Conservation (phyloP, 2,329 filamentous ascomycete genomes). For the Apiospora rasikravindrae region DNA sequence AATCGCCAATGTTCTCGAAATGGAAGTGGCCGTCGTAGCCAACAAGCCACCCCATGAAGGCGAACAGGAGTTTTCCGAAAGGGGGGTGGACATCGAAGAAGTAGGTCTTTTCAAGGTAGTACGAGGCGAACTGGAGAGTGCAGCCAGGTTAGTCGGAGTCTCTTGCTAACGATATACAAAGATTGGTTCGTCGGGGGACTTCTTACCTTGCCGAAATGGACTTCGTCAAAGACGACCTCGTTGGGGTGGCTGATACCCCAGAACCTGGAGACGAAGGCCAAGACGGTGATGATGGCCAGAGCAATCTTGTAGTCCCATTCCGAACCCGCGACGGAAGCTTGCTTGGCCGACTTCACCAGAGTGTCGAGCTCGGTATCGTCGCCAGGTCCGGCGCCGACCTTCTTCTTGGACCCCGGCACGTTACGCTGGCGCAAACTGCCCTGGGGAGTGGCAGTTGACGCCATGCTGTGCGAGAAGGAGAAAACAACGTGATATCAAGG, state of each 20-base stretch:
- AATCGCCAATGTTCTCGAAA: slow-evolving; percentile 99
- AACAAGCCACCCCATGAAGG: slow-evolving; percentile 95
- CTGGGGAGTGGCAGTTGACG: slow-evolving; percentile 44
- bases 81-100: slow-evolving; percentile 99
- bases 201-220: slow-evolving; percentile 97
- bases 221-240: slow-evolving; percentile 98
- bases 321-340: slow-evolving; percentile 49
- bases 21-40: slow-evolving; percentile 97
- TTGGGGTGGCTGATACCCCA: slow-evolving; percentile 95
- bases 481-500: slow-evolving; percentile 15
- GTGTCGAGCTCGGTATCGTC: slow-evolving; percentile 57
- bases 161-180: neutral
- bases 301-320: slow-evolving; percentile 87
- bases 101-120: slow-evolving; percentile 94
- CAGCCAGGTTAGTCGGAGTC: neutral
- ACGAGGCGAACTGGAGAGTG: slow-evolving; percentile 66
- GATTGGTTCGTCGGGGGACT: slow-evolving; percentile 2
- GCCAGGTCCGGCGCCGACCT: slow-evolving; percentile 38
- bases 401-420: slow-evolving; percentile 56
- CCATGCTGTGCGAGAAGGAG: slow-evolving; percentile 22
- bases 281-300: slow-evolving; percentile 74
- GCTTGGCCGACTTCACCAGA: slow-evolving; percentile 48
- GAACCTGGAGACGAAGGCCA: slow-evolving; percentile 92
- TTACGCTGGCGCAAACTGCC: slow-evolving; percentile 66
- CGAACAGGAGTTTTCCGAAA: slow-evolving; percentile 97